Evolutionary conservation across 371 early-diverging fungal species (phyloP), one percentile per base, ranked within the genome.

Genomic region (Lichtheimia corymbifera): DNA sequence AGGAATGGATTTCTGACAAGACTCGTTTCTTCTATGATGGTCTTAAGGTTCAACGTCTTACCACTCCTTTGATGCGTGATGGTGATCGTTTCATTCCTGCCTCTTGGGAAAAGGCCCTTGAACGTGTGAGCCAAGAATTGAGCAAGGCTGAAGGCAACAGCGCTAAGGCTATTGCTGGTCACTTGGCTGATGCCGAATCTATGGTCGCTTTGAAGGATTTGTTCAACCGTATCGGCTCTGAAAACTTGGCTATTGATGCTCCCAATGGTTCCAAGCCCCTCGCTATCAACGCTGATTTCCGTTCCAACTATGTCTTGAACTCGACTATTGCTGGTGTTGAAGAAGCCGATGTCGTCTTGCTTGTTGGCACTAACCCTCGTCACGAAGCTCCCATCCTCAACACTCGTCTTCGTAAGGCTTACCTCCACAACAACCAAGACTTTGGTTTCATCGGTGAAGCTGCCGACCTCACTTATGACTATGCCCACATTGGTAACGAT

Each of bases 1-100:
- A 95, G 74, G 98, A 98, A 84, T 98, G 98, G 98, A 94, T 98
- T 58, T 93, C 93, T 12, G 98, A 98, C 83, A 97, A 97, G 86
- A 95, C 97, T 44, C 90, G 98, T 57, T 96, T 93, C 76, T 91
- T 93, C 59, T 94, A 85, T 67, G 98, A 98, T 66, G 98, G 98
- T 61, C 83, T 98, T 30, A 95, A 93, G 85, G 87, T 93, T 22
- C 97, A 98, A 81, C 88, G 98, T 65, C 80, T 98, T 62, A 96
- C 95, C 35, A 87, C 88, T 15, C 97, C 97, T 27, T 83, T 98
- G 71, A 76, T 97, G 45, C 90, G 93, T 67, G 73, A 88, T 62
- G 94, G 92, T 47, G 89, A 91, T 68, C 82, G 86, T 43, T 95
- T 98, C 56, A 91, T 92, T 45, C 86, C 88, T 42, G 87, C 87